These are phyloP conservation scores for Pseudogymnoascus sp. DNA, from an alignment of 2,329 filamentous ascomycete species.

Conservation along the genomic window DNA sequence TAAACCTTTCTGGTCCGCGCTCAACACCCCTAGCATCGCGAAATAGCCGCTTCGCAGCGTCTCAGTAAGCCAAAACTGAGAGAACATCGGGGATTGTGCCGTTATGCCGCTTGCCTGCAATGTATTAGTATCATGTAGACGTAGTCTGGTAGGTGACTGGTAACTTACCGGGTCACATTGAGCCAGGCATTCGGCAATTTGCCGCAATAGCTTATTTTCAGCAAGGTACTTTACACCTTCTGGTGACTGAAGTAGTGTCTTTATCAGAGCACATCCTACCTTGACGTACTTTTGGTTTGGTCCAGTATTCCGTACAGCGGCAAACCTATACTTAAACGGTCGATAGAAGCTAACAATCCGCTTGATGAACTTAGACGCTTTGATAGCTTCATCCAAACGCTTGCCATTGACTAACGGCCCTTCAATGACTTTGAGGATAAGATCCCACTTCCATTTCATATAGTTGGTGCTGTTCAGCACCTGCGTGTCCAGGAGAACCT, in stretches of 20 bases:
- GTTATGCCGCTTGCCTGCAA: conserved; percentile 60
- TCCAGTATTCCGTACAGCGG: conserved; percentile 80
- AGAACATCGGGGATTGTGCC: conserved; percentile 83
- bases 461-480: conserved; percentile 86
- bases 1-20: conserved; percentile 71
- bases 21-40: conserved; percentile 80
- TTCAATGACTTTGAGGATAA: conserved; percentile 84
- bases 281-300: conserved; percentile 90
- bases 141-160: background rate
- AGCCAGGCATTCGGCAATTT: conserved; percentile 90
- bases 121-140: conserved; percentile 16
- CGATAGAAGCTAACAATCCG: conserved; percentile 89
- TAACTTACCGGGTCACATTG: conserved; percentile 76
- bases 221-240: conserved; percentile 80
- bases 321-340: conserved; percentile 94
- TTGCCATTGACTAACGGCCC: conserved; percentile 87
- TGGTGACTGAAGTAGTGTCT: conserved; percentile 73
- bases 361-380: conserved; percentile 93
- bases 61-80: conserved; percentile 71
- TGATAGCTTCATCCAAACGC: conserved; percentile 85
- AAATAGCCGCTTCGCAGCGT: conserved; percentile 92
- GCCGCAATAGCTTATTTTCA: conserved; percentile 86
- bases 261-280: conserved; percentile 80
- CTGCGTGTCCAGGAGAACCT: conserved; percentile 65
- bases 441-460: conserved; percentile 94